Conservation (phyloP, 805 yeast species). For the Tetrapisispora arboricola region DNA sequence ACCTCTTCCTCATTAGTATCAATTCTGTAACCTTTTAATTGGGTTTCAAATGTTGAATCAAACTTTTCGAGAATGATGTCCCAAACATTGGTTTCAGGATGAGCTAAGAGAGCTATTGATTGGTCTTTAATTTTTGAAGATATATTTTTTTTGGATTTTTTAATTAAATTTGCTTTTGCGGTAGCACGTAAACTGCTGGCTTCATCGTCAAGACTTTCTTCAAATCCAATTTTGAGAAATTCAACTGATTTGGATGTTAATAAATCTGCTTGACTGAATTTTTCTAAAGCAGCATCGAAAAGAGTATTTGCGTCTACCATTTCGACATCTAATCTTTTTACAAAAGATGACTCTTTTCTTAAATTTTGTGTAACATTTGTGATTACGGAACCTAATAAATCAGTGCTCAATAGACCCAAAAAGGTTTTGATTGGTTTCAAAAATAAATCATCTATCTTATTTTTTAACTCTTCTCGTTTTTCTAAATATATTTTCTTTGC, state of each 20-base stretch:
- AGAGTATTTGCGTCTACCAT: neutral
- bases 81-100: slow-evolving; percentile 51
- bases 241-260: neutral
- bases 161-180: slow-evolving; percentile 35
- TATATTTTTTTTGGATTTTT: slow-evolving; percentile 39
- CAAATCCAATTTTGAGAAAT: neutral
- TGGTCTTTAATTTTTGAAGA: slow-evolving; percentile 39
- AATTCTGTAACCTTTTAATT: slow-evolving; percentile 25
- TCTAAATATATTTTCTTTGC: slow-evolving; percentile 53
- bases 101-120: slow-evolving; percentile 37
- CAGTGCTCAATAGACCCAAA: slow-evolving; percentile 30
- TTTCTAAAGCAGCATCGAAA: neutral
- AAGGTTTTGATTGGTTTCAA: slow-evolving; percentile 35
- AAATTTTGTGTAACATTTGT: slow-evolving; percentile 20
- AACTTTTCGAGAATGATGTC: slow-evolving; percentile 43
- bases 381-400: slow-evolving; percentile 26
- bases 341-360: slow-evolving; percentile 24
- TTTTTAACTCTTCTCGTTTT: slow-evolving; percentile 41
- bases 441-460: slow-evolving; percentile 40
- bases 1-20: slow-evolving; percentile 32
- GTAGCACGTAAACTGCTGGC: slow-evolving; percentile 28
- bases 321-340: slow-evolving; percentile 15
- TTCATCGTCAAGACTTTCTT: slow-evolving; percentile 13
- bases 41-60: slow-evolving; percentile 24
- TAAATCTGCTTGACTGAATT: slow-evolving; percentile 16